Evolutionary conservation across 2,329 filamentous ascomycete species (phyloP).

Genomic region (Beauveria brongniartii): DNA sequence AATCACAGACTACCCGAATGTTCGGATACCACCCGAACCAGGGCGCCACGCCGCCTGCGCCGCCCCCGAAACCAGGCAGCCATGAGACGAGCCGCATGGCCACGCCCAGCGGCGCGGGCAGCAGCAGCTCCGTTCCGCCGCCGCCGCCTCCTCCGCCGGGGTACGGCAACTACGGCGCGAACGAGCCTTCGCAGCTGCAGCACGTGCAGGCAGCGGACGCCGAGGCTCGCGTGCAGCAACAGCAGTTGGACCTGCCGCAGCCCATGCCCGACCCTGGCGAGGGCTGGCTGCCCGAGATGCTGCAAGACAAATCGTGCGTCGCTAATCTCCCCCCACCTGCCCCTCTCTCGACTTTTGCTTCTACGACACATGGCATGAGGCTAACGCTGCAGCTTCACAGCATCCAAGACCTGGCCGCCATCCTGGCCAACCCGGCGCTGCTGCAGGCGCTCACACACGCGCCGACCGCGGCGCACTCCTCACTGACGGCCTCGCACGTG

Average conservation of each 20-base stretch:
- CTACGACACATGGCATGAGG: neutral
- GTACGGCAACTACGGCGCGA: constrained; percentile 14
- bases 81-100: constrained; percentile 60
- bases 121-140: constrained; percentile 36
- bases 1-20: constrained; percentile 15
- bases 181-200: constrained; percentile 11
- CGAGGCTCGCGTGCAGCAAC: constrained; percentile 16
- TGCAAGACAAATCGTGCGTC: constrained; percentile 74
- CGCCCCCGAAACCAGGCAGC: constrained; percentile 63
- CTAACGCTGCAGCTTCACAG: constrained; percentile 31
- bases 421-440: constrained; percentile 56
- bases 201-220: constrained; percentile 15
- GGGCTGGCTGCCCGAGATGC: constrained; percentile 67
- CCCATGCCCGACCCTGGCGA: constrained; percentile 52
- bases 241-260: constrained; percentile 22
- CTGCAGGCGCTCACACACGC: constrained; percentile 68
- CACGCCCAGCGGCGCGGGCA: constrained; percentile 50
- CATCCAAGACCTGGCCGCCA: constrained; percentile 67
- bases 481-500: constrained; percentile 56
- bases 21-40: constrained; percentile 23
- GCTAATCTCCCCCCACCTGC: neutral
- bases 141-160: constrained; percentile 26
- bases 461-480: constrained; percentile 61
- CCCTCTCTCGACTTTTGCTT: neutral
- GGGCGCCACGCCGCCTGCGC: constrained; percentile 48